phyloP scores from a whole-genome alignment of 2,329 filamentous ascomycete genomes.

The Colletotrichum lentis region DNA sequence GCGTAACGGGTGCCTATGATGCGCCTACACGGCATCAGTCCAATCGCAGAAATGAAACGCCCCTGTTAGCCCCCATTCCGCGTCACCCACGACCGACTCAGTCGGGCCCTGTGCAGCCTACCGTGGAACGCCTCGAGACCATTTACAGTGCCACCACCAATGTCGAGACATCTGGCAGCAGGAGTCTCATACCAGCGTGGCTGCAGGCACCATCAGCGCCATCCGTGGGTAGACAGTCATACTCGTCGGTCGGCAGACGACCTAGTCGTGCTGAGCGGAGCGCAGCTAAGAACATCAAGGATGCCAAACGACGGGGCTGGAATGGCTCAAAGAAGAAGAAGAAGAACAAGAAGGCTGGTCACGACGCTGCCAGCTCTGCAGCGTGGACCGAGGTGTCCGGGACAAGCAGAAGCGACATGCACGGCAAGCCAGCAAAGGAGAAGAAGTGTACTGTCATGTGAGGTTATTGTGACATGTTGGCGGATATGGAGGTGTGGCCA shows the following conservation, averaged over 20 bases:
- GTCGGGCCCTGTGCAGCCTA: conserved; percentile 52
- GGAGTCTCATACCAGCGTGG: conserved; percentile 46
- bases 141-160: conserved; percentile 54
- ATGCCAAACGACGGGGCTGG: conserved; percentile 68
- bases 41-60: conserved; percentile 51
- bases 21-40: conserved; percentile 49
- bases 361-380: conserved; percentile 54
- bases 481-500: background rate
- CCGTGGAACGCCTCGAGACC: conserved; percentile 63
- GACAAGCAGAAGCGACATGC: conserved; percentile 38
- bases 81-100: conserved; percentile 56
- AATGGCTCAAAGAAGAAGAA: conserved; percentile 52
- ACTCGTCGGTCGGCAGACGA: conserved; percentile 55
- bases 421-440: conserved; percentile 51
- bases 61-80: conserved; percentile 62
- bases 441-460: conserved; percentile 65
- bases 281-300: conserved; percentile 68
- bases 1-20: conserved; percentile 63
- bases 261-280: conserved; percentile 67
- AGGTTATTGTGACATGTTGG: conserved; percentile 26
- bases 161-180: conserved; percentile 26
- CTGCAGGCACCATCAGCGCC: conserved; percentile 47
- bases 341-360: conserved; percentile 47
- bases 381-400: conserved; percentile 63
- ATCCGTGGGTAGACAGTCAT: conserved; percentile 49